phyloP scores from a whole-genome alignment of 371 early-diverging fungal species.

The Mucor saturninus region DNA sequence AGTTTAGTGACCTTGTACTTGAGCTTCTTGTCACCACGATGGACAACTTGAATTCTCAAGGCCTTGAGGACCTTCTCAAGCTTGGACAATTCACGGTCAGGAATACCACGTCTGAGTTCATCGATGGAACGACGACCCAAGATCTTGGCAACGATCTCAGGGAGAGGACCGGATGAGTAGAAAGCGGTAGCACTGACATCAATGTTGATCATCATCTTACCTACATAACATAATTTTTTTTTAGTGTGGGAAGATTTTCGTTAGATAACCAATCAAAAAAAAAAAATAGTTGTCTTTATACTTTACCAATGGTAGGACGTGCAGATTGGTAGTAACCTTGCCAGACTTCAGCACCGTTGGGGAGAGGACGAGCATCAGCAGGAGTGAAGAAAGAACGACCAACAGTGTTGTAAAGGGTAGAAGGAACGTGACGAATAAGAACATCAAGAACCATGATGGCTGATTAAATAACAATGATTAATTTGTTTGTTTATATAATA shows the following conservation, averaged over 20 bases:
- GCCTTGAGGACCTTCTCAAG: slow-evolving; percentile 78
- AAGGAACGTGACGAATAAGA: slow-evolving; percentile 80
- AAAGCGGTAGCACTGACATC: slow-evolving; percentile 91
- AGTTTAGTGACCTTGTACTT: slow-evolving; percentile 74
- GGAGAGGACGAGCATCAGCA: slow-evolving; percentile 60
- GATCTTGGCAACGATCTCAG: slow-evolving; percentile 70
- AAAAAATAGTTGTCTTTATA: not conserved
- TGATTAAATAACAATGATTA: slow-evolving; percentile 12
- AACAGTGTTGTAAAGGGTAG: slow-evolving; percentile 73
- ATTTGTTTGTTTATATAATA: not conserved
- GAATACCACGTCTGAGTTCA: slow-evolving; percentile 72
- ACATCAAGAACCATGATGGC: slow-evolving; percentile 87
- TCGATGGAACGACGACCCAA: slow-evolving; percentile 63
- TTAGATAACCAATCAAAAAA: not conserved
- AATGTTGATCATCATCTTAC: slow-evolving; percentile 79
- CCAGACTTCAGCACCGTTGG: slow-evolving; percentile 91
- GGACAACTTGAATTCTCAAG: slow-evolving; percentile 73
- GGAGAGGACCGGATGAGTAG: slow-evolving; percentile 73
- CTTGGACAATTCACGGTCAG: slow-evolving; percentile 64
- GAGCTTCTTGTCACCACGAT: slow-evolving; percentile 73
- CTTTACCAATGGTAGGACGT: slow-evolving; percentile 72
- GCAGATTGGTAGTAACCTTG: slow-evolving; percentile 92
- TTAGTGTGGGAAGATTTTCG: slow-evolving; percentile 1
- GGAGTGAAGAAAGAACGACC: slow-evolving; percentile 92
- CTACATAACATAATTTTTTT: slow-evolving; percentile 13